Base-by-base conservation (phyloP, 805 yeast genomes). In the Nakazawaea wickerhamii region DNA sequence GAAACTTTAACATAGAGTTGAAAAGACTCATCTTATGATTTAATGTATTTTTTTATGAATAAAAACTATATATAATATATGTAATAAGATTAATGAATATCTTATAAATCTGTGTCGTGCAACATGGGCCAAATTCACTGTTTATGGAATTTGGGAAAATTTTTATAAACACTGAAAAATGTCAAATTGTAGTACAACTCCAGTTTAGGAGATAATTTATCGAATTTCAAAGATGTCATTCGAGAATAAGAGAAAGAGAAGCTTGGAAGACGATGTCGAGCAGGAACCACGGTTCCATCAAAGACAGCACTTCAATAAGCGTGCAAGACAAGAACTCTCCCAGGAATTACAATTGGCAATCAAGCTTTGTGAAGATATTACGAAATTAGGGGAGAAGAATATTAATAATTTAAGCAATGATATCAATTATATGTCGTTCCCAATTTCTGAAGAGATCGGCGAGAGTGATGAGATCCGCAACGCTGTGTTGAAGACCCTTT, bases 401-500 rank as follows among this genome's bases (percentile, higher is more conserved):
- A 48, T 57, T 32, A 46, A 52, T 46, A 48, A 50, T 49, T 25
- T 64, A 50, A 57, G 70, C 41, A 66, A 70, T 50, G 75, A 71
- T 59, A 71, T 84, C 35, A 81, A 84, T 44, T 78, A 77, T 53
- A 79, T 85, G 52, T 71, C 83, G 28, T 76, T 72, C 41, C 84
- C 86, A 1, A 78, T 83, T 32, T 76, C 75, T 31, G 76, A 75
- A 27, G 85, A 80, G 52, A 76, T 79, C 53, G 85, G 76, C 49
- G 72, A 69, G 48, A 81, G 81, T 43, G 80, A 75, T 46, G 70
- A 70, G 40, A 75, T 82, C 48, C 69, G 86, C 46, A 64, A 63
- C 26, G 76, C 82, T 3, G 64, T 86, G 17, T 62, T 86, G 46
- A 69, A 72, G 38, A 84, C 86, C 2, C 55, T 89, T 20, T 72